Base-by-base conservation (phyloP, 2,329 filamentous ascomycete species). In the Mycosphaerelloides madeirae region DNA sequence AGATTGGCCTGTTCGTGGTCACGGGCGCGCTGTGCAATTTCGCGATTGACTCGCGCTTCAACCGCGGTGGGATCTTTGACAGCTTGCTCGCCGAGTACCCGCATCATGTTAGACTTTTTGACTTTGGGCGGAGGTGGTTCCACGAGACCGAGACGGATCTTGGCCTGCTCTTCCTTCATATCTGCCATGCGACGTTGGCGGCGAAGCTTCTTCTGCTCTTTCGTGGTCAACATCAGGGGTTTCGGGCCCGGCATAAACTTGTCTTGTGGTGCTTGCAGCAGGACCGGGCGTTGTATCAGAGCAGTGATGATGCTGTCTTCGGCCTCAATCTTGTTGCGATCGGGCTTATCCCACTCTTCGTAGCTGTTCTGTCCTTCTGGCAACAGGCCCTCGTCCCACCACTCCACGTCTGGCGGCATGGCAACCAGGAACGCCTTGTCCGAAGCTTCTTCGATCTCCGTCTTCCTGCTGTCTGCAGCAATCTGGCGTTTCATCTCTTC, bases 1-100 rank as follows among this genome's bases (percentile, higher is more conserved):
- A 90, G 84, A 66, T 98, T 98, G 46, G 77, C 72, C 31, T 80
- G 68, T 47, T 91, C 73, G 66, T 98, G 94, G 54, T 84, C 79
- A 48, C 85, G 77, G 46, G 84, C 81, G 32, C 93, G 86, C 51
- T 94, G 89, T 20, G 85, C 85, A 54, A 98, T 96, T 66, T 98
- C 89, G 41, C 84, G 79, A 65, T 94, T 95, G 40, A 98, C 93
- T 18, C 88, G 83, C 39, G 89, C 88, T 69, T 98, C 93, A 35
- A 98, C 93, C 3, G 93, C 93, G 1, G 94, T 98, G 6, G 93
- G 93, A 68, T 98, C 93, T 63, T 95, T 94, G 55, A 98, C 91
- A 14, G 84, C 84, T 67, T 88, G 84, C 63, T 96, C 88, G 51
- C 93, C 93, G 44, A 96, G 76, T 22, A 98, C 93, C 46, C 90